Percentiles rank a stretch among this genome's conserved stretches.
Conservation (phyloP, 768 basidiomycete species). For the Pleurotus eryngii region DNA sequence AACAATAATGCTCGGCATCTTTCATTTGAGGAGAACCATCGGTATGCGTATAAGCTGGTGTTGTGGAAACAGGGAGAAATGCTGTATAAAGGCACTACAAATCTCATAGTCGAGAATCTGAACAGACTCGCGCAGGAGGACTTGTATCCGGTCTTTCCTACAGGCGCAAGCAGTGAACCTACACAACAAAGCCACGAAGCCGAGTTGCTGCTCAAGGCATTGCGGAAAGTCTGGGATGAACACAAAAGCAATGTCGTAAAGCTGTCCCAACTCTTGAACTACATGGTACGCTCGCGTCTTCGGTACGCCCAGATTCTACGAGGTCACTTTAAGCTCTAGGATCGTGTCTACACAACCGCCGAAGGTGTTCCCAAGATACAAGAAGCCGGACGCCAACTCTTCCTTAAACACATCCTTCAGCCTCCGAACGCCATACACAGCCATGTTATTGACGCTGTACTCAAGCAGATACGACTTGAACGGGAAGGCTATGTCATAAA, state of each 20-base stretch:
- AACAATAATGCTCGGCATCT: conserved; percentile 88
- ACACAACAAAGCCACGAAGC: conserved; percentile 79
- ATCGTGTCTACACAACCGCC: conserved; percentile 79
- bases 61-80: conserved; percentile 79
- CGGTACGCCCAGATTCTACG: conserved; percentile 7
- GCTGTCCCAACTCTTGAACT: conserved; percentile 86
- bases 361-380: conserved; percentile 77
- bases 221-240: conserved; percentile 90
- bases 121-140: conserved; percentile 70
- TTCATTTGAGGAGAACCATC: conserved; percentile 90
- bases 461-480: conserved; percentile 86
- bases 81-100: conserved; percentile 82
- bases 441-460: conserved; percentile 76
- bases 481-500: conserved; percentile 89
- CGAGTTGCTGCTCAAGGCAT: conserved; percentile 78
- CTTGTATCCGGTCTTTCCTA: conserved; percentile 82
- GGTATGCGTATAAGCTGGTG: conserved; percentile 94
- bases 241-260: conserved; percentile 87
- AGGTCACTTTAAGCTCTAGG: conserved; percentile 44
- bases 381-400: conserved; percentile 80
- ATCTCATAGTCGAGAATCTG: conserved; percentile 80
- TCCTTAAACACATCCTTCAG: conserved; percentile 76
- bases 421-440: conserved; percentile 67
- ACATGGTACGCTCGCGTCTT: conserved; percentile 69
- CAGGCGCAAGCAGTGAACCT: conserved; percentile 60